Base-by-base conservation (phyloP, 129 eudicot genomes). In the Arctium minus region DNA sequence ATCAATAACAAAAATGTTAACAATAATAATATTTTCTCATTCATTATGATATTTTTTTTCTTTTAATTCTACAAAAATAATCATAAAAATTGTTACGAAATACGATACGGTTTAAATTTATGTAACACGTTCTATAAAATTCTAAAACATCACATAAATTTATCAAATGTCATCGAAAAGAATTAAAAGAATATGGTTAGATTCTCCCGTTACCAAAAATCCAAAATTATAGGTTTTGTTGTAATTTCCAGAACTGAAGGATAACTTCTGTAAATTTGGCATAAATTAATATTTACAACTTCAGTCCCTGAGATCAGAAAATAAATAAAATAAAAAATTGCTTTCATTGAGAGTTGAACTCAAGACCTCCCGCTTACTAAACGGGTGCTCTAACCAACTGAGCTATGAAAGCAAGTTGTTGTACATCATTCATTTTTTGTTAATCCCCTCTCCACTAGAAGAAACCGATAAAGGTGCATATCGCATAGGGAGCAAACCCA, bases 351-450 rank as follows among this genome's bases (percentile, higher is more conserved):
- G 98, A 94, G 90, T 94, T 44, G 96, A 94, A 94, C 98, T 94
- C 98, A 94, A 94, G 97, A 94, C 98, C 98, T 94, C 98, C 97
- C 92, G 94, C 97, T 94, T 94, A 94, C 98, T 92, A 93, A 91
- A 78, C 86, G 81, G 81, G 88, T 84, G 88, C 86, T 87, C 90
- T 87, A 87, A 87, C 88, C 90, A 87, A 87, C 88, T 84, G 88
- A 87, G 90, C 90, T 87, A 87, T 80, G 87, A 87, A 83, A 87
- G 89, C 89, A 38, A 72, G 3, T 60, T 60, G 68, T 22, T 22
- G 27, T 22, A 22, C 0, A 0, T 22, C 0, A 22, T 22, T 22
- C 27, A 22, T 22, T 22, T 22, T 22, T 22, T 22, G 27, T 22
- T 22, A 22, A 22, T 22, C 27, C 0, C 27, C 27, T 56, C 22